Conservation (phyloP, 345 rosid genomes). For the Moringa oleifera region DNA sequence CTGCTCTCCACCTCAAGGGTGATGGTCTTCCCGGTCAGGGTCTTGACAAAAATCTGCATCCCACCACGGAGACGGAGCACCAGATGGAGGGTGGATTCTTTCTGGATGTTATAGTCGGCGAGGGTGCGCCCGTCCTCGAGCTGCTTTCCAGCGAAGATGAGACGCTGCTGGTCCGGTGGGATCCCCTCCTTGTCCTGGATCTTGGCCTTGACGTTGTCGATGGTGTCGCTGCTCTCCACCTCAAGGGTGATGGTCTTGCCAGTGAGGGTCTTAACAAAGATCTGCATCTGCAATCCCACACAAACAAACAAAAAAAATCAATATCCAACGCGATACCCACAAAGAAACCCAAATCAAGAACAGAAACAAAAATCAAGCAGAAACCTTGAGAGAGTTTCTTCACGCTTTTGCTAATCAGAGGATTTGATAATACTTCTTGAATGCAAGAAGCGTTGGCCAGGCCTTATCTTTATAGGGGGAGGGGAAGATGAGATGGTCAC, state of each 20-base stretch:
- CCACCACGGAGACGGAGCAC: conserved; percentile 33
- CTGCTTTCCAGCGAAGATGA: conserved; percentile 31
- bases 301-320: neutral
- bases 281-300: conserved; percentile 24
- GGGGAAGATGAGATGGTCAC: conserved; percentile 20
- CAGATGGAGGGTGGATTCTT: conserved; percentile 25
- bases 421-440: too few species aligned
- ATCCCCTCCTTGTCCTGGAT: conserved; percentile 37
- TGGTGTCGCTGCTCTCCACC: conserved; percentile 37
- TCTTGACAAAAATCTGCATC: conserved; percentile 42
- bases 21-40: conserved; percentile 36
- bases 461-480: conserved; percentile 12
- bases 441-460: too few species aligned
- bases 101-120: conserved; percentile 34
- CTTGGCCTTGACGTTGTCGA: conserved; percentile 35
- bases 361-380: neutral
- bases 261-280: conserved; percentile 28
- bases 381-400: conserved; percentile 1
- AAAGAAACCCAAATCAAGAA: neutral
- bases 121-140: conserved; percentile 21
- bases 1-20: conserved; percentile 36
- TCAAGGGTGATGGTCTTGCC: conserved; percentile 36
- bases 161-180: conserved; percentile 32
- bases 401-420: neutral
- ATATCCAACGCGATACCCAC: neutral